Evolutionary conservation across 345 rosid species (phyloP), one percentile per base, ranked within the genome.

Genomic region (Salix arbutifolia): DNA sequence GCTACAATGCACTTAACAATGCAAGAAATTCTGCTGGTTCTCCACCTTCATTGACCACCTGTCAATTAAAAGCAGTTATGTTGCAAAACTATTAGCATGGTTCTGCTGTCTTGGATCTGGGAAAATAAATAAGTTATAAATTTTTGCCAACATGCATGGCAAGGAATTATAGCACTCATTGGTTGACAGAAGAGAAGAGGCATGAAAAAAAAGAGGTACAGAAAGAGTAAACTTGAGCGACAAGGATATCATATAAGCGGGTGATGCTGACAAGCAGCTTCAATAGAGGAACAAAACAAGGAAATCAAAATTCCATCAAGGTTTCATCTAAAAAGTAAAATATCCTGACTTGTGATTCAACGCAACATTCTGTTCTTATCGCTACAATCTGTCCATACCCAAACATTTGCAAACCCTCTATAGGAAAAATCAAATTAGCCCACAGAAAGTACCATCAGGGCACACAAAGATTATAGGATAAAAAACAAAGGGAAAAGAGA

Each of bases 21-120:
- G 90, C 87, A 78, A 86, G 89, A 84, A 95, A 91, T 67, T 91
- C 96, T 19, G 77, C 84, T 28, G 91, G 91, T 80, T 91, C 99
- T 81, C 91, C 92, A 74, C 84, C 90, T 87, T 93, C 98, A 85
- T 80, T 89, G 73, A 95, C 75, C 74, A 95, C 80, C 96, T 95
- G 92, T 80, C 50, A 79, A 82, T 11, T 17, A 61, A 42, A 66
- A 53, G 73, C 77, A 70, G 28, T 38, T 33, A 60, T 73, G 18
- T 58, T 42, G 35, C 31, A 75, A 18, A 64, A 9, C 52, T 69
- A 60, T 76, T 60, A 76, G 30, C 76, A 72, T 19, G 50, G 40
- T 33, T 33, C 60, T 6, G 16, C 40, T 52, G 5, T 46, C 67
- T 28, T 21, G 31, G 67, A 73, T 53, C 10, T 33, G 1, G 77